Evolutionary conservation across 208 protist genomes (phyloP).

Genomic region (Crithidia acanthocephali): DNA sequence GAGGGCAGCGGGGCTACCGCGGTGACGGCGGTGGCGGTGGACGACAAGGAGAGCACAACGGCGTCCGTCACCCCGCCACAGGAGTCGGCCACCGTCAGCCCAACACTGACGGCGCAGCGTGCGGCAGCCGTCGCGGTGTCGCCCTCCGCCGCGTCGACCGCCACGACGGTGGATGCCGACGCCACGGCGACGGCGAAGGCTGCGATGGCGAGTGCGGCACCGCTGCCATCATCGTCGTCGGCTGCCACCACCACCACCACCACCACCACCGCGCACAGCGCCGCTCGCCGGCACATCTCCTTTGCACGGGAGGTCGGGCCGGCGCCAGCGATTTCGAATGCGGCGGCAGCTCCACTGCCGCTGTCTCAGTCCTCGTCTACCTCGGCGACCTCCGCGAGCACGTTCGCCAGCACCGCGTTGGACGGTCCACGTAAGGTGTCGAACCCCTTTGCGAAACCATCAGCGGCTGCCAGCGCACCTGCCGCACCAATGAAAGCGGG

Average conservation of each 20-base stretch:
- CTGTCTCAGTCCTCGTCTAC: conserved; percentile 3
- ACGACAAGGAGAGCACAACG: neutral
- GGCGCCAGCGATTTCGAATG: neutral
- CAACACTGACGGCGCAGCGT: neutral
- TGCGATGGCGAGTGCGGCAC: no score
- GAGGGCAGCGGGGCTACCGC: neutral
- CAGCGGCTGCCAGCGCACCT: neutral
- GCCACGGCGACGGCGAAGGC: no score
- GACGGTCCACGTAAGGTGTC: conserved; percentile 20
- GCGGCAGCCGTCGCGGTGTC: neutral
- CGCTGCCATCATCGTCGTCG: no score
- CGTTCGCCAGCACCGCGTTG: neutral
- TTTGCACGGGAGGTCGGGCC: conserved; percentile 17
- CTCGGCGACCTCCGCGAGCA: neutral
- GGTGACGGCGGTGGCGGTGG: neutral
- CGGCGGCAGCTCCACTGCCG: neutral
- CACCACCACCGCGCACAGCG: neutral
- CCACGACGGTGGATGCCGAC: conserved; percentile 8
- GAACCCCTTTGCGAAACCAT: conserved; percentile 51
- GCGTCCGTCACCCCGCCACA: neutral
- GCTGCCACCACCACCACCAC: neutral
- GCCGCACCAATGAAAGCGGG: no score
- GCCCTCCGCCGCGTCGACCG: conserved; percentile 11
- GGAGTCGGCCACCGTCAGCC: neutral
- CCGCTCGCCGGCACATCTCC: conserved; percentile 34